These are phyloP conservation scores for Diphasiastrum complanatum DNA, from an alignment of 83 land plant genomes.

Conservation along the genomic window DNA sequence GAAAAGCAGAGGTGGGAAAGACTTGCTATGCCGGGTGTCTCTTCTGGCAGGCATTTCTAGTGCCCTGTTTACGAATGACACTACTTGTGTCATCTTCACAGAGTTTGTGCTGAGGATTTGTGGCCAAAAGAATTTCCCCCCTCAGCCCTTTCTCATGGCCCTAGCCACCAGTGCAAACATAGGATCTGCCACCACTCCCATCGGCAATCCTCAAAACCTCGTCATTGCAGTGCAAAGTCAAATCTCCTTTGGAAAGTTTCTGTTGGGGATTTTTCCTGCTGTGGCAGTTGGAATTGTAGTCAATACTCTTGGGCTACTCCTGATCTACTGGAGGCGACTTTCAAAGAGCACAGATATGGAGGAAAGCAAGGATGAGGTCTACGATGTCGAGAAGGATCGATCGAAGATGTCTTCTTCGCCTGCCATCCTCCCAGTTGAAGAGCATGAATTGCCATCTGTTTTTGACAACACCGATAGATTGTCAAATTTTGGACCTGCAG, in stretches of 20 bases:
- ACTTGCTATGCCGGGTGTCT: conserved; percentile 56
- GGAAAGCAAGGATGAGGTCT: too few relatives aligned
- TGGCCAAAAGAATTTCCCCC: conserved; percentile 52
- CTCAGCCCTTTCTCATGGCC: conserved; percentile 69
- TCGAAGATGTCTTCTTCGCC: too few relatives aligned
- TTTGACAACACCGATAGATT: too few relatives aligned
- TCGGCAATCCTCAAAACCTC: conserved; percentile 73
- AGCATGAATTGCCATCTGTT: too few relatives aligned
- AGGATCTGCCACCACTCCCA: conserved; percentile 74
- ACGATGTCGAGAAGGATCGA: too few relatives aligned
- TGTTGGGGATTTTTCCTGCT: conserved; percentile 49
- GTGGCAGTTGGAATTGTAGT: conserved; percentile 47
- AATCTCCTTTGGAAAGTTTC: conserved; percentile 49
- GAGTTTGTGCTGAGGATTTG: conserved; percentile 66
- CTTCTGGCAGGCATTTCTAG: conserved; percentile 62
- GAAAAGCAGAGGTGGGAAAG: conserved; percentile 60
- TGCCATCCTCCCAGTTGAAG: too few relatives aligned
- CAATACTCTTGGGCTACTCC: conserved; percentile 38
- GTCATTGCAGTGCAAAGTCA: conserved; percentile 37
- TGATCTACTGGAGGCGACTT: conserved; percentile 45
- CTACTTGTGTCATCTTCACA: conserved; percentile 64
- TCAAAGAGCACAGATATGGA: too few relatives aligned
- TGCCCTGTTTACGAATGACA: conserved; percentile 72
- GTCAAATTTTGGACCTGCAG: too few relatives aligned
- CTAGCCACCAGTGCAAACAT: conserved; percentile 78